phyloP scores from a whole-genome alignment of 1,284 basidiomycete species.

The Trichosporon ovoides region DNA sequence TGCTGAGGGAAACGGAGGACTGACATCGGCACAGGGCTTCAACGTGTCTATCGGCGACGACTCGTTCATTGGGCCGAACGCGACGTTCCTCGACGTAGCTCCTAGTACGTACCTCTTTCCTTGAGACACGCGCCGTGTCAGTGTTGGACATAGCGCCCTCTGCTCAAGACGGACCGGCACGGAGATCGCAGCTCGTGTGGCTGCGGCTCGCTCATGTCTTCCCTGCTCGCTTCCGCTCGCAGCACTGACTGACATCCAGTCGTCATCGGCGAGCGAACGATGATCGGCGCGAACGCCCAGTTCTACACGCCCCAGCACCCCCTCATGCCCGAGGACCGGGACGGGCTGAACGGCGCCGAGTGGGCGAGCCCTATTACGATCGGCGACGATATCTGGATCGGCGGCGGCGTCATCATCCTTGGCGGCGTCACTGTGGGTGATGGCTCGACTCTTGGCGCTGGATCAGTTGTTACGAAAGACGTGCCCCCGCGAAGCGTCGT shows the following conservation, averaged over 20 bases:
- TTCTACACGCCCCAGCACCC: constrained; percentile 50
- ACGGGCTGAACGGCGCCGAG: constrained; percentile 42
- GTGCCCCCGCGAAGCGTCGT: constrained; percentile 49
- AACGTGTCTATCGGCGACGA: constrained; percentile 43
- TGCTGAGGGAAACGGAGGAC: too few species aligned
- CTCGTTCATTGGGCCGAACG: constrained; percentile 39
- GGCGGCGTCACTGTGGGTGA: constrained; percentile 52
- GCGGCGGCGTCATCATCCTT: constrained; percentile 50
- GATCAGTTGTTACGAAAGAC: constrained; percentile 51
- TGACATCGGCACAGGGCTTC: constrained; percentile 39
- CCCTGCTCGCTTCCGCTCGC: too few species aligned
- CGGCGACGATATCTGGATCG: constrained; percentile 51
- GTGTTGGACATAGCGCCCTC: too few species aligned
- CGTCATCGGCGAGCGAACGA: constrained; percentile 43
- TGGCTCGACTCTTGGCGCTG: constrained; percentile 52
- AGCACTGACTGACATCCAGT: constrained; percentile 24
- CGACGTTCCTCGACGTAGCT: constrained; percentile 41
- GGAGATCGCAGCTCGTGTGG: too few species aligned
- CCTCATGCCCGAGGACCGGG: constrained; percentile 45
- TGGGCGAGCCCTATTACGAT: constrained; percentile 46
- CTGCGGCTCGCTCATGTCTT: too few species aligned
- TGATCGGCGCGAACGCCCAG: constrained; percentile 47
- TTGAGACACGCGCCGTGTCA: too few species aligned
- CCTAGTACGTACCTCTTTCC: constrained; percentile 40
- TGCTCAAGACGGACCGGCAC: too few species aligned